Evolutionary conservation across 169 alveolate genomes (phyloP), one percentile per base, ranked within the genome.

Genomic region (Cryptosporidium viatorum): DNA sequence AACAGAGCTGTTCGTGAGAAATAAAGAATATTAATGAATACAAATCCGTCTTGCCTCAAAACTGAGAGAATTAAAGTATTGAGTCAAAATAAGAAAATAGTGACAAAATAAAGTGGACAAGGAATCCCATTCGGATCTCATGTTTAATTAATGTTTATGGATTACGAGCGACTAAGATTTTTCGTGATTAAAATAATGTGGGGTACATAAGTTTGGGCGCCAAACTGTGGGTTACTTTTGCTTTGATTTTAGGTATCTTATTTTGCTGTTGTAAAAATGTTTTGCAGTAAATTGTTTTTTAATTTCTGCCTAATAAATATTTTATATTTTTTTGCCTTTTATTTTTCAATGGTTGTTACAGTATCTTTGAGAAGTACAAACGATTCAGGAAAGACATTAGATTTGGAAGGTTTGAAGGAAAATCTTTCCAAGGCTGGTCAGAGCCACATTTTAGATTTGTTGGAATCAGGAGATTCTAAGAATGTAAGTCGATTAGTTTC

Each of bases 401-500:
- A 52, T 14, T 65, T 80, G 69, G 75, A 55, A 2, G 16, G 41
- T 6, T 48, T 80, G 33, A 80, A 50, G 31, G 55, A 80, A n/a
- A 62, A 29, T 9, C 74, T 80, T 41, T 10, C 48, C 3, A 35
- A 59, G 41, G 68, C 33, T 21, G 67, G 70, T 4, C 89, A 80
- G 26, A 67, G 23, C 21, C 89, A 80, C 80, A 80, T 80, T 65
- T 29, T 65, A 41, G 9, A 60, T n/a, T 55, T 62, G 23, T 14
- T 80, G 69, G 43, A 65, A 12, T 80, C 89, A 16, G 68, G 51
- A 1, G 52, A 67, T 80, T 33, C 74, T 58, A 52, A 60, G 26
- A 85, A 31, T 37, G 89, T 80, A 14, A 52, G 21, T 6, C 43
- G 51, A 59, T 80, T 94, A 5, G 86, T 86, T 2, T 70, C 92